Evolutionary conservation across 1,284 basidiomycete genomes (phyloP), one percentile per base, ranked within the genome.

Genomic region (Apiotrichum veenhuisii): DNA sequence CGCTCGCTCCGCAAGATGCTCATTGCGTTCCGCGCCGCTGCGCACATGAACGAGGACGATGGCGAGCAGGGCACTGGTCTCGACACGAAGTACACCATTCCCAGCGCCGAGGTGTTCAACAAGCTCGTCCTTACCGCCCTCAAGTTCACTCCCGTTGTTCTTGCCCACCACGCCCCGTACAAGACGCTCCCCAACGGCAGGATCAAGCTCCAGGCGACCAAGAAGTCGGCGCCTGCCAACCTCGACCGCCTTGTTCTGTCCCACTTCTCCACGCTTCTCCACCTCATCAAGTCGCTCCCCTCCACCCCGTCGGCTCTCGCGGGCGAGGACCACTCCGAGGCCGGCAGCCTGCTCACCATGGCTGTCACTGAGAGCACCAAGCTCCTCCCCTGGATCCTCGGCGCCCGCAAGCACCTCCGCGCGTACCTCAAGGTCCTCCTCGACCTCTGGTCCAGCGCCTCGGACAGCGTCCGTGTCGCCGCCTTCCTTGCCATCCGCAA

Each of bases 211-310:
- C 54, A 54, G 41, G 51, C 51, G 10, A 30, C 41, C 18, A 62
- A 62, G 41, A 71, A 70, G 57, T 64, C 84, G 11, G 86, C 91
- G 63, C 88, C 85, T 23, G 78, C 82, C 48, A 81, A 86, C 0
- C 81, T 97, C n/a, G 90, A 92, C 73, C 91, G 92, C 67, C 81
- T 96, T 25, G 84, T 97, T 58, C 81, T 93, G 20, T 92, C 91
- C 5, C 91, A 90, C 77, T 92, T 95, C 72, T 84, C 87, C 71
- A 95, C 92, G 62, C 78, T 90, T 46, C 81, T 91, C 25, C 85
- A 90, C 65, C 76, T 95, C 38, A 82, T 92, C 58, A 82, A 84
- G 10, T 88, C 93, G 63, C 80, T 93, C 2, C 87, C 88, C 83
- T 69, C 80, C 3, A 67, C 67, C 0, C 72, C 82, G 80, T 72